Base-by-base conservation (phyloP, 2,329 filamentous ascomycete species). In the Cordyceps cateniannulata region DNA sequence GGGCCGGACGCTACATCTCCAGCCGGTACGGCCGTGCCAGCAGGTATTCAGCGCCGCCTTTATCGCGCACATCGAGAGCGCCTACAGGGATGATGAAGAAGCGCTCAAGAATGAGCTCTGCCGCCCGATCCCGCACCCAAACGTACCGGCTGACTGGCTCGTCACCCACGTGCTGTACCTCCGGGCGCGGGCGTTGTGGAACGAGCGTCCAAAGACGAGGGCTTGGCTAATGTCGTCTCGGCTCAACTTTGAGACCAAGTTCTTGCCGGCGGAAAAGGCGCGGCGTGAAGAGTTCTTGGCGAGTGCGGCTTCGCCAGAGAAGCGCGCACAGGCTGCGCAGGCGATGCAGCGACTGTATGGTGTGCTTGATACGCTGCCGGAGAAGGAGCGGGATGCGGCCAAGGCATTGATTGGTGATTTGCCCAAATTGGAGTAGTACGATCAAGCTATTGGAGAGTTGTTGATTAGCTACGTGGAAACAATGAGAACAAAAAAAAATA, bases 41-140 rank as follows among this genome's bases (percentile, higher is more conserved):
- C 49, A 51, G 22, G 49, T 32, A 22, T 47, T 60, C 38, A 60
- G 58, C 40, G 58, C 48, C 24, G 58, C 58, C 7, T 53, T 60
- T 5, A 60, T 60, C 42, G 58, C 58, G 20, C 52, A 53, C 58
- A 18, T 60, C 38, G 58, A 60, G 51, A 20, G 16, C 24, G 18
- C 35, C 8, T 42, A 53, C 35, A 16, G 2, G 16, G 35, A 4
- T 3, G 35, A 53, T 8, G 27, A 8, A 3, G 48, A 51, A 12
- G 35, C 35, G 22, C 35, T 42, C 14, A 53, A 53, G 51, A 53
- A 53, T 14, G 9, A n/a, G 22, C 35, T 53, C 10, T 53, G 51
- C 51, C 51, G 51, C 9, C 51, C 51, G 35, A 20, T 53, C 4
- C 51, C 51, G 24, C 51, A 53, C 38, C 51, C 51, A 2, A 27